phyloP scores from a whole-genome alignment of 257 asterid genomes.

The Salvia miltiorrhiza region DNA sequence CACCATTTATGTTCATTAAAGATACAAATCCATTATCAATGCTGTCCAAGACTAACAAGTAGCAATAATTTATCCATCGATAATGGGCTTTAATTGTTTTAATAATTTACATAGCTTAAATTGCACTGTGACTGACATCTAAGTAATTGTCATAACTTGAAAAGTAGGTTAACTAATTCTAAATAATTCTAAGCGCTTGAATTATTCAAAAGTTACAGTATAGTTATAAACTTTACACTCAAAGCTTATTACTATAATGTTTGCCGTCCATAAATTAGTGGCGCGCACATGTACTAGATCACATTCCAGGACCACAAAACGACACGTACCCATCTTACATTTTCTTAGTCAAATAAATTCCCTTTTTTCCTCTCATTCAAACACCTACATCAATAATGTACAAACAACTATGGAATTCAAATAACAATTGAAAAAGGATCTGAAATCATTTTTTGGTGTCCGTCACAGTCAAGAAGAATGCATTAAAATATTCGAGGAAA shows the following conservation, averaged over 20 bases:
- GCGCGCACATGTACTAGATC: slow-evolving; percentile 23
- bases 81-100: neutral
- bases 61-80: neutral
- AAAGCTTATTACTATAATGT: neutral
- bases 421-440: neutral
- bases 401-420: neutral
- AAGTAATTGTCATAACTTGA: neutral
- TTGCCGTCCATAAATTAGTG: neutral
- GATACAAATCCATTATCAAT: neutral
- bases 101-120: neutral
- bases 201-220: neutral
- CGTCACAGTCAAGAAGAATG: neutral
- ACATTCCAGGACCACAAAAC: slow-evolving; percentile 21
- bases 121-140: neutral
- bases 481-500: neutral
- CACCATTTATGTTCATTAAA: neutral
- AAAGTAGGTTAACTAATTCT: neutral
- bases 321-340: neutral
- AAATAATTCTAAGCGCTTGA: neutral
- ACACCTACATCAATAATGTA: neutral
- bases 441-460: neutral
- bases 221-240: neutral
- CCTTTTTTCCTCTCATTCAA: neutral
- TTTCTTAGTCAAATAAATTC: neutral
- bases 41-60: neutral